Conservation (phyloP, 352 stramenopile genomes). For the Globisporangium camurandrum region DNA sequence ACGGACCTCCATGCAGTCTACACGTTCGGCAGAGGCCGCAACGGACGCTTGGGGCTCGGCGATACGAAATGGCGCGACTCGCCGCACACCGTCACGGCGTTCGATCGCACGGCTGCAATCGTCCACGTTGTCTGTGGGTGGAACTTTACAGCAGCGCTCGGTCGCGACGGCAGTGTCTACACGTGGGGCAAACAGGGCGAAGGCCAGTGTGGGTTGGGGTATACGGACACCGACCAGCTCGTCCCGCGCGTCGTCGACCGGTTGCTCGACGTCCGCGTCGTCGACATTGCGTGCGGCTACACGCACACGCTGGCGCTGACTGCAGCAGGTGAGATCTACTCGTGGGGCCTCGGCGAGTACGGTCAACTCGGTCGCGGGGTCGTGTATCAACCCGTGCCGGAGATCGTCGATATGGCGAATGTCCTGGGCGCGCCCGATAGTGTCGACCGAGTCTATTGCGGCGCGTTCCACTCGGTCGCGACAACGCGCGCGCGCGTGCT, state of each 20-base stretch:
- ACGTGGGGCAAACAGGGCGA: slow-evolving; percentile 86
- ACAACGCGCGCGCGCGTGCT: slow-evolving; percentile 55
- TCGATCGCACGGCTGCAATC: slow-evolving; percentile 30
- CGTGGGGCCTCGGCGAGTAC: slow-evolving; percentile 88
- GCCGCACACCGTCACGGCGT: slow-evolving; percentile 42
- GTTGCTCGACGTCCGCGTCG: slow-evolving; percentile 25
- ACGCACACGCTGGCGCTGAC: slow-evolving; percentile 85
- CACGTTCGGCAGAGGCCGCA: slow-evolving; percentile 65
- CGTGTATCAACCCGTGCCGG: slow-evolving; percentile 72
- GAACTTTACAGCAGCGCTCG: slow-evolving; percentile 73
- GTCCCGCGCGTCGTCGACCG: slow-evolving; percentile 47
- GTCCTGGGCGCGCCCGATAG: slow-evolving; percentile 39
- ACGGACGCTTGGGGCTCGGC: slow-evolving; percentile 62
- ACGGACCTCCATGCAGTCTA: slow-evolving; percentile 54
- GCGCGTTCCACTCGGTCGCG: slow-evolving; percentile 72
- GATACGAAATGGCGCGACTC: slow-evolving; percentile 74
- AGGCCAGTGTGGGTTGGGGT: slow-evolving; percentile 79
- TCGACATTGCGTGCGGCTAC: slow-evolving; percentile 77
- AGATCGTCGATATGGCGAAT: slow-evolving; percentile 43
- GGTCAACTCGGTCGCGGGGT: slow-evolving; percentile 84
- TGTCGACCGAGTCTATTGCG: slow-evolving; percentile 57
- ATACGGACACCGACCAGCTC: slow-evolving; percentile 75
- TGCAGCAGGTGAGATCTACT: slow-evolving; percentile 71
- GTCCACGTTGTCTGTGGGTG: slow-evolving; percentile 62
- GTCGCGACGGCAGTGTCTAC: slow-evolving; percentile 45